These are phyloP conservation scores for Aspergillus pseudonomiae DNA, from an alignment of 2,329 filamentous ascomycete species.

Conservation along the genomic window DNA sequence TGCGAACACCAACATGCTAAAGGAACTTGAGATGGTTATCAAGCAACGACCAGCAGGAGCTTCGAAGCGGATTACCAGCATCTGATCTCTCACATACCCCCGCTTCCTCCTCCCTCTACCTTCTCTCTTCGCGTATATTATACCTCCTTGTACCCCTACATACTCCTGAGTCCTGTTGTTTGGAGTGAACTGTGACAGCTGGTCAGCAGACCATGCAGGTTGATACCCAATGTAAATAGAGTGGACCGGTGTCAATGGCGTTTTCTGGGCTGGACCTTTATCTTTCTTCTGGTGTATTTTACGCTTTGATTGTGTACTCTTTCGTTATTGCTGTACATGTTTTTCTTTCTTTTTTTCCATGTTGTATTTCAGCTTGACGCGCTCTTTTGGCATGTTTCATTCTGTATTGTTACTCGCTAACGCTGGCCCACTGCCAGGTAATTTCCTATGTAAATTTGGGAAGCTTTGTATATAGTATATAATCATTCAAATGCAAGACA, in stretches of 20 bases:
- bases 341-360: slow-evolving; percentile 15
- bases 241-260: slow-evolving; percentile 35
- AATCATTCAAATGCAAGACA: not conserved
- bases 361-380: slow-evolving; percentile 5
- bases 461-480: slow-evolving; percentile 2
- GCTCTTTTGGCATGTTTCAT: slow-evolving; percentile 2
- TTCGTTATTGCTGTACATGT: slow-evolving; percentile 5
- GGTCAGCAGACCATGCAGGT: slow-evolving; percentile 24
- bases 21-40: slow-evolving; percentile 90
- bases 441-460: slow-evolving; percentile 14
- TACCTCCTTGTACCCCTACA: slow-evolving; percentile 11
- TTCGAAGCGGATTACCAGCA: slow-evolving; percentile 48
- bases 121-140: not conserved
- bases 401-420: slow-evolving; percentile 4
- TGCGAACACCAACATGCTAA: slow-evolving; percentile 84
- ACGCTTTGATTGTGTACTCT: slow-evolving; percentile 1
- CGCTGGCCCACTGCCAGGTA: slow-evolving; percentile 1
- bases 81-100: slow-evolving; percentile 32
- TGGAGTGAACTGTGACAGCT: slow-evolving; percentile 19
- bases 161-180: slow-evolving; percentile 4
- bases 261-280: slow-evolving; percentile 22
- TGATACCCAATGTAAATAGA: slow-evolving; percentile 42
- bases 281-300: slow-evolving; percentile 8
- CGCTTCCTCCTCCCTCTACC: not conserved
- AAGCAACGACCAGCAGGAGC: slow-evolving; percentile 53